Conservation (phyloP, 768 basidiomycete genomes). For the Tulasnella sp. region DNA sequence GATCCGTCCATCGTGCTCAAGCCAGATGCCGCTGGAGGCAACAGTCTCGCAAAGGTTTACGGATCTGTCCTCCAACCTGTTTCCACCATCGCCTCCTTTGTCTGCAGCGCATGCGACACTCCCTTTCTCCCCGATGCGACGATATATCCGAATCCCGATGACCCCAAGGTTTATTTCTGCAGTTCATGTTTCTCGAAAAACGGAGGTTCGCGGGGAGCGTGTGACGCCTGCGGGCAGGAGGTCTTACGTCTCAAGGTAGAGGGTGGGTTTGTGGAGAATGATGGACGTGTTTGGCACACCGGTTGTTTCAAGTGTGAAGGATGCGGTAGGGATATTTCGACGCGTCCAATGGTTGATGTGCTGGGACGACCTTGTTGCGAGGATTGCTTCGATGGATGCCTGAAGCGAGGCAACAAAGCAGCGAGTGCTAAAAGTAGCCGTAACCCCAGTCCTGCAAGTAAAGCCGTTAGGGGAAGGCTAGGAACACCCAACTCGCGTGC, state of each 20-base stretch:
- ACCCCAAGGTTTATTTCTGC: constrained; percentile 52
- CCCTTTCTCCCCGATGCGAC: constrained; percentile 73
- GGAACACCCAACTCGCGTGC: constrained; percentile 27
- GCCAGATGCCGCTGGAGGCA: constrained; percentile 34
- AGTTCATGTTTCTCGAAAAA: constrained; percentile 57
- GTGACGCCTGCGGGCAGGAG: constrained; percentile 53
- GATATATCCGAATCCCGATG: constrained; percentile 50
- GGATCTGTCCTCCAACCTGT: constrained; percentile 75
- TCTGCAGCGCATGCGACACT: constrained; percentile 53
- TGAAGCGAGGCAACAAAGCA: constrained; percentile 25
- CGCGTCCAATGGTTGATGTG: constrained; percentile 72
- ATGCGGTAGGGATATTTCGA: constrained; percentile 63
- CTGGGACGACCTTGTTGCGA: constrained; percentile 68
- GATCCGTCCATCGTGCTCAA: constrained; percentile 52
- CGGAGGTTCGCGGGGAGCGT: constrained; percentile 70
- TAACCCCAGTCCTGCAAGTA: constrained; percentile 14
- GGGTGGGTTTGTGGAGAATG: constrained; percentile 65
- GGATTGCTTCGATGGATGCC: constrained; percentile 70
- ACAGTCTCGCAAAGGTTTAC: constrained; percentile 65
- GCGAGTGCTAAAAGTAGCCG: neutral
- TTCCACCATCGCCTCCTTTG: constrained; percentile 57
- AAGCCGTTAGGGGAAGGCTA: constrained; percentile 21
- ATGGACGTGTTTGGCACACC: constrained; percentile 69
- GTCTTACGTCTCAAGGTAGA: constrained; percentile 68
- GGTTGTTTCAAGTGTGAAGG: constrained; percentile 66